Percentiles rank a stretch among this genome's conserved stretches.
These are phyloP conservation scores for Fusarium annulatum DNA, from an alignment of 2,329 filamentous ascomycete species.

Conservation along the genomic window DNA sequence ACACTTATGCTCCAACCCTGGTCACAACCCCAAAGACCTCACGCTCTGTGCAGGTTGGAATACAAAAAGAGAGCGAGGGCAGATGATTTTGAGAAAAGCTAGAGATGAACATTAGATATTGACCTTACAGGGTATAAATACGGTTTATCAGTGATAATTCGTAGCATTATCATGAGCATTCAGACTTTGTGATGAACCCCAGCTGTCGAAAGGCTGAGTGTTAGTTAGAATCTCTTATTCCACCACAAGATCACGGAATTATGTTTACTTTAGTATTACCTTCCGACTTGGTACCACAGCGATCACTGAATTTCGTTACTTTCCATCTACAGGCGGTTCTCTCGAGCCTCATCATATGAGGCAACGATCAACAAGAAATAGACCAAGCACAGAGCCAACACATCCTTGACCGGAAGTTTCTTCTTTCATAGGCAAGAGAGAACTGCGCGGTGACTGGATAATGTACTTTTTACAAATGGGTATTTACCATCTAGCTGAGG, in stretches of 20 bases:
- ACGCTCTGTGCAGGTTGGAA: background rate
- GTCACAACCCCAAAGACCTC: slow-evolving; percentile 40
- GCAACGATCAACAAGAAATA: background rate
- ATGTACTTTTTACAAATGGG: background rate
- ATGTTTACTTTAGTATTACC: background rate
- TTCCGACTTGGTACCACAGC: background rate
- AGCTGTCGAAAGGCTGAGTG: background rate
- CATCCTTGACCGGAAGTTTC: background rate
- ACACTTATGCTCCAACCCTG: slow-evolving; percentile 32
- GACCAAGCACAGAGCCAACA: background rate
- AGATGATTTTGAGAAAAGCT: background rate
- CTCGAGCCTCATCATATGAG: background rate
- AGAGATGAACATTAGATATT: background rate
- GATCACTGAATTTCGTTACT: background rate
- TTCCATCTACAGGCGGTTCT: background rate
- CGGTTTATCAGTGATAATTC: background rate
- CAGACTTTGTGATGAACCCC: background rate
- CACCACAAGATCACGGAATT: background rate
- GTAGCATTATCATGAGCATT: background rate
- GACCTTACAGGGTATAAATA: background rate
- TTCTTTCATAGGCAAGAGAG: background rate
- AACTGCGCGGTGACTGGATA: background rate
- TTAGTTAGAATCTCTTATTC: background rate
- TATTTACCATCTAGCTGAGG: background rate
- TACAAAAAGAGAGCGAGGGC: background rate